phyloP scores from a whole-genome alignment of 306 rosid species.

The Phaseolus lunatus region DNA sequence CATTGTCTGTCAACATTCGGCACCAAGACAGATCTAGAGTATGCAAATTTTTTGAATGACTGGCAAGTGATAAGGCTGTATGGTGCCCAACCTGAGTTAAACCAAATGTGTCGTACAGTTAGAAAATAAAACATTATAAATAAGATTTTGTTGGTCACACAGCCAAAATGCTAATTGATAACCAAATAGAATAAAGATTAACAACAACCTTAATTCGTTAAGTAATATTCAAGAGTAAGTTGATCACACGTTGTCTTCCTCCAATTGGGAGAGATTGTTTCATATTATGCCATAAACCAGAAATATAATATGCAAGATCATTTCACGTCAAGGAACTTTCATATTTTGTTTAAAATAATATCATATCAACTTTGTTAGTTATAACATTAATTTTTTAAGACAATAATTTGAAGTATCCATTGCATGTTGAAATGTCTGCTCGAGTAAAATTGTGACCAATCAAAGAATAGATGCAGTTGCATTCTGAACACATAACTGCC shows the following conservation, averaged over 20 bases:
- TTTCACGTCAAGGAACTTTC: background rate
- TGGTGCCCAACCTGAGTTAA: constrained; percentile 67
- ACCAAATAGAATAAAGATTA: constrained; percentile 35
- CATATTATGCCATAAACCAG: constrained; percentile 22
- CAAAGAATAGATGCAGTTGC: background rate
- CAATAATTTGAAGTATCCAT: constrained; percentile 14
- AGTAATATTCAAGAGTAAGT: constrained; percentile 1
- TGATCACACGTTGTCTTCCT: background rate
- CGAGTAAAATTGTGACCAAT: background rate
- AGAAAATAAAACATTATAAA: constrained; percentile 32
- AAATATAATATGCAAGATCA: background rate
- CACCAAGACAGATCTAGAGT: constrained; percentile 89
- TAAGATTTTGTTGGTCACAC: background rate
- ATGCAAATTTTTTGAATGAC: constrained; percentile 60
- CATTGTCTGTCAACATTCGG: constrained; percentile 67
- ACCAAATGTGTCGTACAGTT: constrained; percentile 34
- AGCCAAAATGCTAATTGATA: constrained; percentile 29
- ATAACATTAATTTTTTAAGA: constrained; percentile 10
- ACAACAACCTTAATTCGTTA: constrained; percentile 20
- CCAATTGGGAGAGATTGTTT: constrained; percentile 18
- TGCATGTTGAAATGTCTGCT: constrained; percentile 9
- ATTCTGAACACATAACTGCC: constrained; percentile 3
- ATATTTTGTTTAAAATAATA: constrained; percentile 1
- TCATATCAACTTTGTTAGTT: background rate
- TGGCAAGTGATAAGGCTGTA: constrained; percentile 71